Percentiles rank a stretch among this genome's conserved stretches.
Evolutionary conservation across 225 moss, liverwort and hornwort species (phyloP).

Genomic region (Polytrichum formosum): DNA sequence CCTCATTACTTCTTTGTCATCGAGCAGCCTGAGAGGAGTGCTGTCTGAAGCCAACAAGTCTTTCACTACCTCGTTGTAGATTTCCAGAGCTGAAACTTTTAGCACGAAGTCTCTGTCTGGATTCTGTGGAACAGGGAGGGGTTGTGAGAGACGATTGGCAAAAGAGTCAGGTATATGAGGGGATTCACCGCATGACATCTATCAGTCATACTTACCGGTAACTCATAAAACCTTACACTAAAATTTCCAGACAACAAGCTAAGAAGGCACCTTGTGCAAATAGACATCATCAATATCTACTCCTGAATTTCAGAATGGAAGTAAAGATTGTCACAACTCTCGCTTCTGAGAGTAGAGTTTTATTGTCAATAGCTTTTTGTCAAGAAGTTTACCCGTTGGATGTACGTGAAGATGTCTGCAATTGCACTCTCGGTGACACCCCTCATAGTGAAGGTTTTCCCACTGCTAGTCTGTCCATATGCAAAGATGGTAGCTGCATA

Average conservation of each 20-base stretch:
- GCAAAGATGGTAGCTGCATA: conserved; percentile 93
- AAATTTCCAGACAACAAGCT: too few relatives aligned
- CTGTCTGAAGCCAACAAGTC: conserved; percentile 82
- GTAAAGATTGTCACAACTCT: too few relatives aligned
- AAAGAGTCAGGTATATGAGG: background rate
- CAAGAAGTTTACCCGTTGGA: conserved; percentile 43
- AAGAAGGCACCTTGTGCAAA: too few relatives aligned
- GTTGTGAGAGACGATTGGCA: too few relatives aligned
- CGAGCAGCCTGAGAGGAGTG: conserved; percentile 72
- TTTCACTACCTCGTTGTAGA: conserved; percentile 97
- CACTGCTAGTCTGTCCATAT: conserved; percentile 98
- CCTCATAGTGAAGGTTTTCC: conserved; percentile 95
- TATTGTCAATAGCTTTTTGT: background rate
- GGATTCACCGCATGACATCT: background rate
- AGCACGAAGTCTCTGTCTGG: conserved; percentile 71
- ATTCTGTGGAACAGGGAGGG: conserved; percentile 33
- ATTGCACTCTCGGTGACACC: conserved; percentile 93
- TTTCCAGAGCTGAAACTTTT: conserved; percentile 91
- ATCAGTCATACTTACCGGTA: background rate
- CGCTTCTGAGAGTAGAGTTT: too few relatives aligned
- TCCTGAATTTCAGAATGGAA: too few relatives aligned
- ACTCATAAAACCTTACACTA: background rate
- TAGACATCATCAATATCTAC: too few relatives aligned
- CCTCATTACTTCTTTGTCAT: conserved; percentile 86
- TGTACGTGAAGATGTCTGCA: conserved; percentile 77